phyloP scores from a whole-genome alignment of 2,329 filamentous ascomycete genomes.

The Nothomitra cinnamomea region DNA sequence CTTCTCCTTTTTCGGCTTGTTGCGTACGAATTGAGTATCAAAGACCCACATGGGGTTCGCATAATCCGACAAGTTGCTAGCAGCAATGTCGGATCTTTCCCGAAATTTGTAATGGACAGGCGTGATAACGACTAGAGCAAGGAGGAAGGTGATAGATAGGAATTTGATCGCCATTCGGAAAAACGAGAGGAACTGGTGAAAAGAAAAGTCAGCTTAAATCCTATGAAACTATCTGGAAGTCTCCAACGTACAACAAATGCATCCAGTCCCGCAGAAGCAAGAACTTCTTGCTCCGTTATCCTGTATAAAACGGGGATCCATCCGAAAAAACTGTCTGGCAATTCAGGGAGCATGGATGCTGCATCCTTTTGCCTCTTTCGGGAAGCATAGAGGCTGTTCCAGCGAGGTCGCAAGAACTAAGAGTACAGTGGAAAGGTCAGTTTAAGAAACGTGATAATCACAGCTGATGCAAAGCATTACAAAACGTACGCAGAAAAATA shows the following conservation, averaged over 20 bases:
- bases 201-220: background rate
- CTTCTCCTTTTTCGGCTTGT: background rate
- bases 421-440: background rate
- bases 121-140: slow-evolving; percentile 63
- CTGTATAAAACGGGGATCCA: slow-evolving; percentile 80
- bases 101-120: slow-evolving; percentile 65
- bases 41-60: background rate
- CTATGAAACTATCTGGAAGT: background rate
- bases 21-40: background rate
- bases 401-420: slow-evolving; percentile 73
- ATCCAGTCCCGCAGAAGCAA: slow-evolving; percentile 81
- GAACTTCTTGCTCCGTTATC: slow-evolving; percentile 76
- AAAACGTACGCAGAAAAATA: slow-evolving; percentile 54
- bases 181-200: slow-evolving; percentile 63
- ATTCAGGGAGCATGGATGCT: slow-evolving; percentile 51
- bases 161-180: slow-evolving; percentile 91
- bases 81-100: slow-evolving; percentile 14
- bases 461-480: slow-evolving; percentile 2
- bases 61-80: background rate
- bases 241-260: slow-evolving; percentile 61
- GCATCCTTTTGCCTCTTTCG: slow-evolving; percentile 58
- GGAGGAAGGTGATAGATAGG: slow-evolving; percentile 61
- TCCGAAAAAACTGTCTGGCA: slow-evolving; percentile 74
- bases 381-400: slow-evolving; percentile 80
- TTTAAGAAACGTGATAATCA: background rate